Conservation (phyloP, 2,329 filamentous ascomycete genomes). For the Fusarium secorum region DNA sequence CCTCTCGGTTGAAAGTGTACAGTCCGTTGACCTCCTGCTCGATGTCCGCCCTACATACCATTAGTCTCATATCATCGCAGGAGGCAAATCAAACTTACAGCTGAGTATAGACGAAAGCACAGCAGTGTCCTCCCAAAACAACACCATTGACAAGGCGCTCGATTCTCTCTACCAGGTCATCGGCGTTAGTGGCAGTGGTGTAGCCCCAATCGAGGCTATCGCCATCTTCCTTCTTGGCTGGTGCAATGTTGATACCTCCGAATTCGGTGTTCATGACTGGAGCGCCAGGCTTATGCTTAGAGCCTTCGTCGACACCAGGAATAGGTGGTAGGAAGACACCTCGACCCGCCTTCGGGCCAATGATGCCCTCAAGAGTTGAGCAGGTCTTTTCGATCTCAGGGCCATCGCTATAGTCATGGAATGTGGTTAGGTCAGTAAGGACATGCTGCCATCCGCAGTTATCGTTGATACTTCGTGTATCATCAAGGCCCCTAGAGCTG, state of each 20-base stretch:
- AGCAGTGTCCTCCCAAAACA: slow-evolving; percentile 63
- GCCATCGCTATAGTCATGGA: slow-evolving; percentile 72
- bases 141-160: slow-evolving; percentile 67
- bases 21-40: slow-evolving; percentile 75
- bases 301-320: slow-evolving; percentile 54
- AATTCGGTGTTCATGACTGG: slow-evolving; percentile 74
- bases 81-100: slow-evolving; percentile 53
- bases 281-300: slow-evolving; percentile 60
- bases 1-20: slow-evolving; percentile 67
- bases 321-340: slow-evolving; percentile 63
- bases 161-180: slow-evolving; percentile 66
- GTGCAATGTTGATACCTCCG: slow-evolving; percentile 72
- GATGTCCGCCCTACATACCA: slow-evolving; percentile 57
- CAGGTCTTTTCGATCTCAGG: slow-evolving; percentile 64
- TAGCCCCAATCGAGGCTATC: slow-evolving; percentile 70
- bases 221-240: slow-evolving; percentile 48
- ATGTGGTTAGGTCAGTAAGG: slow-evolving; percentile 69
- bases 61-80: slow-evolving; percentile 10
- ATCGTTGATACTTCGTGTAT: slow-evolving; percentile 71
- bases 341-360: slow-evolving; percentile 59
- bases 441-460: slow-evolving; percentile 79
- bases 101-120: slow-evolving; percentile 73
- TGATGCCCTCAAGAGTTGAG: slow-evolving; percentile 59
- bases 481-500: slow-evolving; percentile 58
- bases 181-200: slow-evolving; percentile 67